Percentiles rank a stretch among this genome's conserved stretches.
phyloP scores from a whole-genome alignment of 2,329 filamentous ascomycete species.

The Neonectria punicea region DNA sequence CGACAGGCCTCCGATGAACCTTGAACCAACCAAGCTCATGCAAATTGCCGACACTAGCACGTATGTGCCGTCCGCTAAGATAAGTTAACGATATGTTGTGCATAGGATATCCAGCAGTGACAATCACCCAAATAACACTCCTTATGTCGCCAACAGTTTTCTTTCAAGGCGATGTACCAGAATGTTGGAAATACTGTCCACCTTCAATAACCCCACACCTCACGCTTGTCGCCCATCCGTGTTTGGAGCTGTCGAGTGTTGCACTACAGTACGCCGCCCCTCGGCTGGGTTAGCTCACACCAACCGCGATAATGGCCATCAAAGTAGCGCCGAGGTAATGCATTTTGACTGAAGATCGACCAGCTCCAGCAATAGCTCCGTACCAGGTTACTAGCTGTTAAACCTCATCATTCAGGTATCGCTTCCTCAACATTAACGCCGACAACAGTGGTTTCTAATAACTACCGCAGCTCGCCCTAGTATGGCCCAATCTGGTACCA shows the following conservation, averaged over 20 bases:
- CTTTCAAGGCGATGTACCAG: background rate
- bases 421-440: background rate
- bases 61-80: background rate
- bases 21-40: background rate
- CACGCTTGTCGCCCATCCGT: background rate
- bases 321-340: constrained; percentile 14
- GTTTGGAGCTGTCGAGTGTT: background rate
- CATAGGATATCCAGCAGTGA: background rate
- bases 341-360: background rate
- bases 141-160: background rate
- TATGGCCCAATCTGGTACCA: background rate
- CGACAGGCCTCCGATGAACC: background rate
- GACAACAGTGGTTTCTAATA: too few relatives aligned
- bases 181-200: background rate
- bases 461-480: background rate
- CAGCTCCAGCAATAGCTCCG: background rate
- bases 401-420: background rate
- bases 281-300: too few relatives aligned
- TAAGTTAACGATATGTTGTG: background rate
- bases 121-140: background rate
- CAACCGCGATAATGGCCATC: constrained; percentile 20
- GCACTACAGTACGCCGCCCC: too few relatives aligned
- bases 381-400: background rate
- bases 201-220: background rate
- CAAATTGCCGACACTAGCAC: background rate